These are phyloP conservation scores for Dioscorea alata DNA, from an alignment of 106 monocot genomes.

Conservation along the genomic window DNA sequence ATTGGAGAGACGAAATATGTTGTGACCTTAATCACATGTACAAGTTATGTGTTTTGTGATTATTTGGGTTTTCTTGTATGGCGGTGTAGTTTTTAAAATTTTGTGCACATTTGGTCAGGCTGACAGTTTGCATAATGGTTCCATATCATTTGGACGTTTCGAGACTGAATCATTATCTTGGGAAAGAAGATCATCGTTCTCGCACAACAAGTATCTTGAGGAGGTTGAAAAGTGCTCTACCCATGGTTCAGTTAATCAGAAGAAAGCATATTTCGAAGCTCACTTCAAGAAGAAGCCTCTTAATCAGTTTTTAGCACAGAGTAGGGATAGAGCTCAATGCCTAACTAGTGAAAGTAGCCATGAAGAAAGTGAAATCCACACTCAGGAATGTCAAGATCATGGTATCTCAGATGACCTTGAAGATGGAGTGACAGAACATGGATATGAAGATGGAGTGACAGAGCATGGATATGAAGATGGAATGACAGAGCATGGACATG, in stretches of 20 bases:
- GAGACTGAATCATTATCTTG: conserved; percentile 63
- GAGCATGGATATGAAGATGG: conserved; percentile 1
- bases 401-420: conserved; percentile 20
- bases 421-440: background rate
- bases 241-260: conserved; percentile 79
- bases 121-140: conserved; percentile 42
- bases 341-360: conserved; percentile 14
- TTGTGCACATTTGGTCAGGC: conserved; percentile 27
- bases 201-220: conserved; percentile 77
- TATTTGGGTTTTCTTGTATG: background rate
- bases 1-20: background rate
- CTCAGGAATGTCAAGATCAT: conserved; percentile 20
- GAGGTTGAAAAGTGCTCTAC: conserved; percentile 77
- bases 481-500: conserved; percentile 8
- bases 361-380: conserved; percentile 8
- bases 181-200: conserved; percentile 80
- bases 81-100: background rate
- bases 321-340: conserved; percentile 14
- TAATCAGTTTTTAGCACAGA: conserved; percentile 20
- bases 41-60: background rate
- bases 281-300: conserved; percentile 78
- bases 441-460: conserved; percentile 10
- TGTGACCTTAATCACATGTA: background rate
- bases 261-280: conserved; percentile 85
- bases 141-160: conserved; percentile 83